A percentile compares a stretch with the other conserved stretches of the same genome.
Evolutionary conservation across 2,329 filamentous ascomycete genomes (phyloP).

Genomic region (Aureobasidium melanogenum): DNA sequence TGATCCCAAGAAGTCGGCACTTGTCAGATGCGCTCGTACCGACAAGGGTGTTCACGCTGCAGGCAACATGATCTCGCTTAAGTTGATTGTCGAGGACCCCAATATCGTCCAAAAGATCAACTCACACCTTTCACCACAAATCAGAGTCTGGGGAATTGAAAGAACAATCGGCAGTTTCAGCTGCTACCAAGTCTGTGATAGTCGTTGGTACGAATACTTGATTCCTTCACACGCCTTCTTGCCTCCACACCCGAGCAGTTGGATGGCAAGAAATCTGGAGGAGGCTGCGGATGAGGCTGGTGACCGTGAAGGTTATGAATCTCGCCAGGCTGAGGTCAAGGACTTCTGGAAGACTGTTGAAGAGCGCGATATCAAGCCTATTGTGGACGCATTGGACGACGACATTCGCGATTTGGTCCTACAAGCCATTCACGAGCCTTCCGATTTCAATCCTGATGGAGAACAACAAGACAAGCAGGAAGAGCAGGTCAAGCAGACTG

Average conservation of each 20-base stretch:
- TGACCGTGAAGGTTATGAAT: constrained; percentile 58
- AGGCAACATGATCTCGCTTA: constrained; percentile 89
- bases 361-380: constrained; percentile 66
- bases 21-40: constrained; percentile 88
- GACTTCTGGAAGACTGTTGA: constrained; percentile 79
- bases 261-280: constrained; percentile 72
- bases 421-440: constrained; percentile 40
- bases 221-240: constrained; percentile 89
- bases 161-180: constrained; percentile 85
- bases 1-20: constrained; percentile 90
- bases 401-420: constrained; percentile 55
- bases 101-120: constrained; percentile 91
- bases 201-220: constrained; percentile 93
- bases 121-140: constrained; percentile 71
- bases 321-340: constrained; percentile 66
- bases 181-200: constrained; percentile 91
- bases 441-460: constrained; percentile 24
- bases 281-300: constrained; percentile 66
- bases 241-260: constrained; percentile 84
- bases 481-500: constrained; percentile 17
- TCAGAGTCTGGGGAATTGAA: constrained; percentile 89
- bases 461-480: constrained; percentile 15
- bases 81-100: constrained; percentile 87
- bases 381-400: constrained; percentile 52
- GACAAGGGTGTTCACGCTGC: constrained; percentile 97